Conservation (phyloP, 129 eudicot species). For the Gnaphalium uliginosum region DNA sequence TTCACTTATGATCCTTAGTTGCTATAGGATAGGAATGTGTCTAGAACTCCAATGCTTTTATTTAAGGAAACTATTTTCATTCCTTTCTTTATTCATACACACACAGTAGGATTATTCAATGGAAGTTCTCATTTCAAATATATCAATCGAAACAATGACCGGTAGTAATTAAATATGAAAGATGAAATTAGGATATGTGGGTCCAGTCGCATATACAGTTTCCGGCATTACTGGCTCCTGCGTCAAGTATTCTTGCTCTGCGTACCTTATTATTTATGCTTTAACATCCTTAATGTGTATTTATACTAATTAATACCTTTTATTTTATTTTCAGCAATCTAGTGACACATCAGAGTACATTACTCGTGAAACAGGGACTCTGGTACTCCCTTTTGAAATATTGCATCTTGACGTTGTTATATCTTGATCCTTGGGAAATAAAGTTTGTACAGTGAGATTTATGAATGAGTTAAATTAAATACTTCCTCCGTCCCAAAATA, state of each 20-base stretch:
- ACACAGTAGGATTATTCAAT: background rate
- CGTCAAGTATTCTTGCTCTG: background rate
- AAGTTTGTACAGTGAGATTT: background rate
- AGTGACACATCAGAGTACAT: slow-evolving; percentile 56
- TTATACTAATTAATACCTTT: slow-evolving; percentile 7
- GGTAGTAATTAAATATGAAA: background rate
- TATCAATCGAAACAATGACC: background rate
- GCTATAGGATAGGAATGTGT: background rate
- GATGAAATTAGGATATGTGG: background rate
- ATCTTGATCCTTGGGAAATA: background rate
- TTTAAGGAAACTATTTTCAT: background rate
- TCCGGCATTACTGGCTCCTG: background rate
- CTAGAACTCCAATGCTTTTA: background rate
- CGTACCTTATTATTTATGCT: background rate
- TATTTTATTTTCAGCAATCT: slow-evolving; percentile 63
- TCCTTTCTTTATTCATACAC: background rate
- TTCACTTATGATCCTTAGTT: background rate
- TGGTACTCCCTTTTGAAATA: slow-evolving; percentile 55
- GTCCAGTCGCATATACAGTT: background rate
- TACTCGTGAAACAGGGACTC: slow-evolving; percentile 63
- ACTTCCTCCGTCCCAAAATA: background rate
- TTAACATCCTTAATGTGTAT: background rate
- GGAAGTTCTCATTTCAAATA: slow-evolving; percentile 7
- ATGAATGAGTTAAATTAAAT: background rate
- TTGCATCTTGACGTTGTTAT: slow-evolving; percentile 10